These are phyloP conservation scores for Fusarium nygamai DNA, from an alignment of 2,329 filamentous ascomycete genomes.

Conservation along the genomic window DNA sequence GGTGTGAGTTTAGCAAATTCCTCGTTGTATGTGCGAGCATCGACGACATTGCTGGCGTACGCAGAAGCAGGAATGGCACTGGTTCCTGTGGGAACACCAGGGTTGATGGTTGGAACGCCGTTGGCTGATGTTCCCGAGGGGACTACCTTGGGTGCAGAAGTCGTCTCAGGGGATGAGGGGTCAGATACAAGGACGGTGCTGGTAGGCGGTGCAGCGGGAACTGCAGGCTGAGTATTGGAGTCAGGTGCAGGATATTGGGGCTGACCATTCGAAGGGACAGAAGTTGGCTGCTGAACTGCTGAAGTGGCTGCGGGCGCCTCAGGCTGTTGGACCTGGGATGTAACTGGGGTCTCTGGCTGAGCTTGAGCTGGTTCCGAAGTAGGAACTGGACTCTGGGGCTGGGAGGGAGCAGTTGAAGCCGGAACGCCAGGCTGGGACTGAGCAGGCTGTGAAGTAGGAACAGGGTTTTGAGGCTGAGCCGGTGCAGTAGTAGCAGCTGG, in stretches of 20 bases:
- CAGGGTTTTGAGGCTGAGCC: constrained; percentile 2
- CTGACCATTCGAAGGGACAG: constrained; percentile 6
- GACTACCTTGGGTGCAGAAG: constrained; percentile 11
- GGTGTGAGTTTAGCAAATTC: constrained; percentile 57
- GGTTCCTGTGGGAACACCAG: constrained; percentile 49
- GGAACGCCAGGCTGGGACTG: neutral
- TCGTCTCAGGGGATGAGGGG: constrained; percentile 16
- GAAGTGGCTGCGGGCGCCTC: constrained; percentile 7
- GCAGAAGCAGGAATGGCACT: constrained; percentile 53
- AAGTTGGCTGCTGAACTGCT: constrained; percentile 10
- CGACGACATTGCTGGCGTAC: constrained; percentile 57
- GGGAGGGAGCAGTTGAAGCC: neutral
- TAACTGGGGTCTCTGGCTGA: neutral
- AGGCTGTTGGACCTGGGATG: neutral
- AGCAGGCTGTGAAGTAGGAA: neutral
- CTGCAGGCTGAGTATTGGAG: constrained; percentile 3
- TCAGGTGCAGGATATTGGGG: constrained; percentile 3
- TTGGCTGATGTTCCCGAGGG: constrained; percentile 46
- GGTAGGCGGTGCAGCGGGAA: constrained; percentile 5
- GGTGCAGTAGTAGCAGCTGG: constrained; percentile 2
- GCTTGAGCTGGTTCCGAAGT: constrained; percentile 2
- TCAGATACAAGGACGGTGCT: constrained; percentile 13
- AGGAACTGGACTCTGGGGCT: neutral
- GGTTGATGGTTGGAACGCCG: constrained; percentile 55
- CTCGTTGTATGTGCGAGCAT: constrained; percentile 58